Base-by-base conservation (phyloP, 495 filamentous ascomycete genomes). In the Penicillium cinerascens region DNA sequence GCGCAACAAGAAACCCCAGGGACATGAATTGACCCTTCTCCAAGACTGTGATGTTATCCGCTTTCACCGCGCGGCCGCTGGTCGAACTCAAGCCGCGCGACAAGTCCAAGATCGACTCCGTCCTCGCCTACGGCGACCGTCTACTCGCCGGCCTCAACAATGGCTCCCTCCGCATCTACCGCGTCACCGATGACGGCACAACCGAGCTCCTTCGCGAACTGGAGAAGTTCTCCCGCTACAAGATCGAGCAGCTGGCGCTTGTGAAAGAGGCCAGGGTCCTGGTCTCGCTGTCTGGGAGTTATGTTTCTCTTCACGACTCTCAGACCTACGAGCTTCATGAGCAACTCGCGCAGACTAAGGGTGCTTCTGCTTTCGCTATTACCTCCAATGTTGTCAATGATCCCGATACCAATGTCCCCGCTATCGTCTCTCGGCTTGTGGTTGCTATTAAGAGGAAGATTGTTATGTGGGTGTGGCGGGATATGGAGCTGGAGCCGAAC, bases 361-460 rank as follows among this genome's bases (percentile, higher is more conserved):
- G 89, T 41, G 92, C 92, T n/a, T 84, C 85, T 5, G 83, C 82
- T 2, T 96, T 99, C 68, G 89, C 95, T 1, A 88, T 96, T 42
- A 96, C 91, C 2, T 95, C 89, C 43, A 95, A 97, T 70, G 89
- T 97, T 26, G 87, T 93, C 48, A 89, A 91, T 71, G 93, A 99
- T 71, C 72, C 83, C 6, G 81, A 81, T 22, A 96, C 90, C 0
- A 87, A 87, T 18, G 89, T 97, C 37, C 89, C 88, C 0, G 87
- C 89, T 49, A 95, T 97, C 46, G 88, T 97, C 44, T 95, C 89
- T 8, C 77, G 91, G 29, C 73, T 99, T 27, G 92, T 90, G 9
- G 92, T 97, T 1, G 91, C 89, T 0, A 87, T 96, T 9, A 97
- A 97, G 78, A 78, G 93, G 64, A 89, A 87, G 58, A 77, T 97